These are phyloP conservation scores for Magnolia sinica DNA, from an alignment of 164 flowering plant genomes.

Conservation along the genomic window DNA sequence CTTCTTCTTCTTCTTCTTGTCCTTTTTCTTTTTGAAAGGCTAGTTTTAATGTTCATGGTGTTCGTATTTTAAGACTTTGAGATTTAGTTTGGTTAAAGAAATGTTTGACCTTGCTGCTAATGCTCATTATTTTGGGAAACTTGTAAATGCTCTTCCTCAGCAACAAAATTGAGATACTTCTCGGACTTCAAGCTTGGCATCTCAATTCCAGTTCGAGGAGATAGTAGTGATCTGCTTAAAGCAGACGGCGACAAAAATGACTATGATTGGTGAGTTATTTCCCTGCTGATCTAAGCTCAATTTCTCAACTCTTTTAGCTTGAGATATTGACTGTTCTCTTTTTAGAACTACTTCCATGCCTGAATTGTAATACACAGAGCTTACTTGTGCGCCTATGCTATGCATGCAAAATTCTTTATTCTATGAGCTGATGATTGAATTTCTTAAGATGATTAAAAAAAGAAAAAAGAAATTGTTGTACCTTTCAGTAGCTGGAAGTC, in stretches of 20 bases:
- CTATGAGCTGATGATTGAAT: not conserved
- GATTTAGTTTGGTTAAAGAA: constrained; percentile 6
- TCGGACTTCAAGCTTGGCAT: constrained; percentile 76
- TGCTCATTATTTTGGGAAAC: not conserved
- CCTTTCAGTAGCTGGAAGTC: not conserved
- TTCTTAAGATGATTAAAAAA: not conserved
- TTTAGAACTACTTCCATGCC: too few relatives aligned
- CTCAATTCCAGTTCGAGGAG: constrained; percentile 68
- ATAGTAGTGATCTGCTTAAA: constrained; percentile 76
- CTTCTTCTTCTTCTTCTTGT: not conserved
- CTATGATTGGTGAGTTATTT: constrained; percentile 78
- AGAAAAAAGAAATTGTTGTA: not conserved
- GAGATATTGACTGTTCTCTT: not conserved
- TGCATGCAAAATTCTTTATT: too few relatives aligned
- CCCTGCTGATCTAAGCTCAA: not conserved
- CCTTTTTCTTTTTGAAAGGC: not conserved
- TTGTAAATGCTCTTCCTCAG: constrained; percentile 33
- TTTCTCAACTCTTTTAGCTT: not conserved
- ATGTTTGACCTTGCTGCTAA: not conserved
- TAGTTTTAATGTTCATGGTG: too few relatives aligned
- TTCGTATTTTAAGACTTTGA: not conserved
- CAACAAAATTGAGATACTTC: constrained; percentile 68
- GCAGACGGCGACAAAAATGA: constrained; percentile 85
- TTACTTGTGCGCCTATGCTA: too few relatives aligned
- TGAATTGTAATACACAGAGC: too few relatives aligned